A percentile compares a stretch with the other conserved stretches of the same genome.
phyloP scores from a whole-genome alignment of 2,329 filamentous ascomycete species.

The Orbilia ellipsospora region DNA sequence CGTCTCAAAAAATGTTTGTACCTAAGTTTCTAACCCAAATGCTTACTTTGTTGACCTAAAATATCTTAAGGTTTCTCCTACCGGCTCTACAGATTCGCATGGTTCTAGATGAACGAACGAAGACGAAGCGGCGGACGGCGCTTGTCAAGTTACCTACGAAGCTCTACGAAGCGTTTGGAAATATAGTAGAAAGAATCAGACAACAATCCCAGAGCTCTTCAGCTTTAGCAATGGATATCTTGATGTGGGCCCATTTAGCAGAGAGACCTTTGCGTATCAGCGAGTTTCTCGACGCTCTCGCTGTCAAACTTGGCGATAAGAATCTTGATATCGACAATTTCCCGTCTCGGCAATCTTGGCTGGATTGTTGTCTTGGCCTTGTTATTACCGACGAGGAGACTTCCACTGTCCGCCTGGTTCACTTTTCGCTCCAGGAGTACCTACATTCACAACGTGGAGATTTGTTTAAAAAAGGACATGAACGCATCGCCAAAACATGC shows the following conservation, averaged over 20 bases:
- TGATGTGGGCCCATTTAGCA: constrained; percentile 33
- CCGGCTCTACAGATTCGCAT: constrained; percentile 25
- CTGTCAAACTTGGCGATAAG: constrained; percentile 24
- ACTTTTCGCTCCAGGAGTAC: constrained; percentile 50
- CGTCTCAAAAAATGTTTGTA: constrained; percentile 23
- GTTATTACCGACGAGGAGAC: constrained; percentile 47
- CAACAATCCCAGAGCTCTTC: constrained; percentile 16
- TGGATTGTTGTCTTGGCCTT: constrained; percentile 51
- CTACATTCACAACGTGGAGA: constrained; percentile 11
- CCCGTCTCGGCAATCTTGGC: constrained; percentile 24
- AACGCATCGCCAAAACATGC: constrained; percentile 20
- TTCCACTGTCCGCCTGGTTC: constrained; percentile 41
- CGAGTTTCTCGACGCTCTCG: constrained; percentile 28
- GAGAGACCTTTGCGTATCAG: constrained; percentile 21
- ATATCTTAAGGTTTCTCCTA: constrained; percentile 26
- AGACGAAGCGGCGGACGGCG: constrained; percentile 12
- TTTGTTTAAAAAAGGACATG: constrained; percentile 21
- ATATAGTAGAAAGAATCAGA: constrained; percentile 28
- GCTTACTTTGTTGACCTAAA: not conserved
- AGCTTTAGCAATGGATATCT: constrained; percentile 20
- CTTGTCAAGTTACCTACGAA: constrained; percentile 15
- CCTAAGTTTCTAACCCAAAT: not conserved
- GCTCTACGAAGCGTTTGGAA: constrained; percentile 19
- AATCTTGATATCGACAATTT: constrained; percentile 29
- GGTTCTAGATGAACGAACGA: constrained; percentile 26